Conservation (phyloP, 306 rosid species). For the Castanospermum australe region DNA sequence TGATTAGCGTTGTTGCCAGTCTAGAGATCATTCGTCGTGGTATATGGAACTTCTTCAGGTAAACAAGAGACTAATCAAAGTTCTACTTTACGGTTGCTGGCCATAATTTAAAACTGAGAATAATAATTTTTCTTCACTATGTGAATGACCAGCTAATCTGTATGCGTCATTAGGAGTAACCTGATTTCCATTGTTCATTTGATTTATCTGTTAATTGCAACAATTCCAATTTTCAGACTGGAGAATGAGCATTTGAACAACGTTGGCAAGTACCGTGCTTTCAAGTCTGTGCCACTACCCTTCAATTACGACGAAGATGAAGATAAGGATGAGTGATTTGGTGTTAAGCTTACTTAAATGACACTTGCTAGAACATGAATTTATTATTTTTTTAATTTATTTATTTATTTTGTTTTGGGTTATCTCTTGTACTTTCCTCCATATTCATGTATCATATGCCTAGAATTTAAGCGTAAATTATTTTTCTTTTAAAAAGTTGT, state of each 20-base stretch:
- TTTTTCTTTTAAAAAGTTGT: too few species aligned
- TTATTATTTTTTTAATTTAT: too few species aligned
- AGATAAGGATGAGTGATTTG: constrained; percentile 40
- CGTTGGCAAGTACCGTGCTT: constrained; percentile 77
- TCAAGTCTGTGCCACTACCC: constrained; percentile 74
- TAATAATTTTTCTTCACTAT: background rate
- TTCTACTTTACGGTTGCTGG: background rate
- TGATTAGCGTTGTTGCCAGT: constrained; percentile 38
- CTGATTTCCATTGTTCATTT: background rate
- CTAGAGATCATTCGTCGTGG: constrained; percentile 64
- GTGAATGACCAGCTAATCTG: background rate
- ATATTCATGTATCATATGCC: background rate
- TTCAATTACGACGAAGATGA: constrained; percentile 71
- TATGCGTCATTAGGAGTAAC: background rate
- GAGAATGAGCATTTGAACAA: constrained; percentile 85
- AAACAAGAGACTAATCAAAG: background rate
- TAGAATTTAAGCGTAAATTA: background rate
- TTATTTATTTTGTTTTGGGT: too few species aligned
- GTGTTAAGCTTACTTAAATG: background rate
- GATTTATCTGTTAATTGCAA: background rate
- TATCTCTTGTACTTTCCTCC: too few species aligned
- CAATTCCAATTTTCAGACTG: constrained; percentile 39
- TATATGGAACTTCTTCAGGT: constrained; percentile 73
- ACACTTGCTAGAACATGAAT: background rate
- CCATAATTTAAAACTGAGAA: background rate